phyloP scores from a whole-genome alignment of 495 filamentous ascomycete species.

The Aspergillus saccharolyticus region DNA sequence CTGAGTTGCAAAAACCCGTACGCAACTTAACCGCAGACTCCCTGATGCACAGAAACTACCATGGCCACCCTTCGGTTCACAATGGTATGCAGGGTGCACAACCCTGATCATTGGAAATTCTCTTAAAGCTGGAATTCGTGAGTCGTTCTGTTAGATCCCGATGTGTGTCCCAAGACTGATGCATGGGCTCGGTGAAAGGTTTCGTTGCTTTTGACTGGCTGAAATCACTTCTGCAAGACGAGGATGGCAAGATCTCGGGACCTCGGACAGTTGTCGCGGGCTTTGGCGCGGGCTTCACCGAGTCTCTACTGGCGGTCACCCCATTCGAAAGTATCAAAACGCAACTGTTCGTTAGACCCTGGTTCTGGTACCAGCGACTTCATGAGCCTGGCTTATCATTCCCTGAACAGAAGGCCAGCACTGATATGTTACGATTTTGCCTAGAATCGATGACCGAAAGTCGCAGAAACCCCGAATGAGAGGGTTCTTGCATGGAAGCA shows the following conservation, averaged over 20 bases:
- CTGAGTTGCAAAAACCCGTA: constrained; percentile 85
- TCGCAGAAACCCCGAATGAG: constrained; percentile 77
- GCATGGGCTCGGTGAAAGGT: constrained; percentile 42
- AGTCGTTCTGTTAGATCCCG: constrained; percentile 21
- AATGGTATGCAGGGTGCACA: constrained; percentile 98
- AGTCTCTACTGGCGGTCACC: constrained; percentile 89
- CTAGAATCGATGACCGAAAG: constrained; percentile 92
- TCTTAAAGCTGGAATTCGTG: constrained; percentile 90
- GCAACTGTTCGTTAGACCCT: constrained; percentile 54
- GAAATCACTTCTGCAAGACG: constrained; percentile 75
- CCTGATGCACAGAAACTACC: constrained; percentile 80
- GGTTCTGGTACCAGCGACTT: neutral
- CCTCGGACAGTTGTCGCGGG: constrained; percentile 88
- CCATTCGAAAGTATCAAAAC: constrained; percentile 99
- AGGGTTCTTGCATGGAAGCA: constrained; percentile 86
- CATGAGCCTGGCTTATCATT: neutral
- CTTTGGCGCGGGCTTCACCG: constrained; percentile 90
- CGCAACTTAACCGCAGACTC: constrained; percentile 85
- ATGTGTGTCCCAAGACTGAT: constrained; percentile 6
- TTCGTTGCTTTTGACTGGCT: constrained; percentile 96
- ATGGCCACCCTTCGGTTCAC: constrained; percentile 86
- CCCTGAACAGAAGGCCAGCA: neutral
- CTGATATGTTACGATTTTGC: constrained; percentile 2
- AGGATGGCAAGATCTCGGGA: constrained; percentile 82
- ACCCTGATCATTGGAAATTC: constrained; percentile 96